Conservation (phyloP, 78 protist genomes). For the Speleostelium caveatum region DNA sequence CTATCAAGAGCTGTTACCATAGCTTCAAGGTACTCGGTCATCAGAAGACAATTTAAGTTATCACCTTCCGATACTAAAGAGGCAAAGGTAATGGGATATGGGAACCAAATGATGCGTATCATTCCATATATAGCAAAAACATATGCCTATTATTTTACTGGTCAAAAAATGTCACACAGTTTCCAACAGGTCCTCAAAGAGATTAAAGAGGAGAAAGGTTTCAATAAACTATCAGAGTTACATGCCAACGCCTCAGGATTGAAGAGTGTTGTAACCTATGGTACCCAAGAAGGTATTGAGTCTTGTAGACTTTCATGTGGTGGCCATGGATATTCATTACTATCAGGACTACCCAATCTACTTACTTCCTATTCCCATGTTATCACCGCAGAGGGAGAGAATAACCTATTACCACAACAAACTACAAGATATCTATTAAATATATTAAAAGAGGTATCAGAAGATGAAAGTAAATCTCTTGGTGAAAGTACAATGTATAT, state of each 20-base stretch:
- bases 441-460: background rate
- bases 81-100: slow-evolving; percentile 34
- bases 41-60: slow-evolving; percentile 78
- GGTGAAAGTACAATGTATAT: slow-evolving; percentile 26
- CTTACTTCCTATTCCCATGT: slow-evolving; percentile 3
- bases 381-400: slow-evolving; percentile 79
- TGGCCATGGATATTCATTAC: slow-evolving; percentile 89
- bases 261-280: slow-evolving; percentile 76
- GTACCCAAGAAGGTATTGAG: slow-evolving; percentile 77
- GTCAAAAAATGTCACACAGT: background rate
- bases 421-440: slow-evolving; percentile 78
- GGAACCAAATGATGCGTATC: slow-evolving; percentile 52
- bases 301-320: slow-evolving; percentile 83
- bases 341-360: slow-evolving; percentile 62
- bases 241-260: slow-evolving; percentile 89
- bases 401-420: slow-evolving; percentile 76
- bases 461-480: background rate
- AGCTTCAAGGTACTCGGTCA: slow-evolving; percentile 79
- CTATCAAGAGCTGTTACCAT: slow-evolving; percentile 71
- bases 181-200: slow-evolving; percentile 17
- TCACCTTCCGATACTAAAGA: background rate
- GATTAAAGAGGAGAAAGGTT: slow-evolving; percentile 12
- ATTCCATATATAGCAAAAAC: slow-evolving; percentile 55
- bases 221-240: slow-evolving; percentile 66
- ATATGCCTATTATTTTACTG: slow-evolving; percentile 41